phyloP scores from a whole-genome alignment of 108 stramenopile genomes.

The Nannochloropsis granulata region DNA sequence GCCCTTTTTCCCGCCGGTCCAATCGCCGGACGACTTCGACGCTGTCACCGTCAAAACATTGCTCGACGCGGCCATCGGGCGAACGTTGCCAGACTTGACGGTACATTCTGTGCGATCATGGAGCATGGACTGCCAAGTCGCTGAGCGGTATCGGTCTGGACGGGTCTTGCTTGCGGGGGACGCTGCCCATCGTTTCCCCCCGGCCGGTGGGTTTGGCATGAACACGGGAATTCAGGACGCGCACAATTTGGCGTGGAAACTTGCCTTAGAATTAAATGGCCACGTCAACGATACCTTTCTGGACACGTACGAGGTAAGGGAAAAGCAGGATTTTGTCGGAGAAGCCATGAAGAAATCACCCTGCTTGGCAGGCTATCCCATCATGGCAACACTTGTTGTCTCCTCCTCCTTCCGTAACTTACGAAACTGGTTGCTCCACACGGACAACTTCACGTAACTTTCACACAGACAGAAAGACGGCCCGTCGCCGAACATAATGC shows the following conservation, averaged over 20 bases:
- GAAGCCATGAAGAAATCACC: no score
- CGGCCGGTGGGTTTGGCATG: slow-evolving; percentile 86
- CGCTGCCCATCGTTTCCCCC: slow-evolving; percentile 86
- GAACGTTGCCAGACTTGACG: not conserved
- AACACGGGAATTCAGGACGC: slow-evolving; percentile 85
- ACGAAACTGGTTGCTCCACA: no score
- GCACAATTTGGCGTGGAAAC: slow-evolving; percentile 71
- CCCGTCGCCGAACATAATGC: slow-evolving; percentile 64
- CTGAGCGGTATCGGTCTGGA: slow-evolving; percentile 40
- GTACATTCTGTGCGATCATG: slow-evolving; percentile 63
- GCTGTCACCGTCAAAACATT: not conserved
- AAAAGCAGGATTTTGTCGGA: not conserved
- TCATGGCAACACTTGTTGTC: no score
- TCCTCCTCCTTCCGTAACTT: no score
- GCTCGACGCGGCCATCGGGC: not conserved
- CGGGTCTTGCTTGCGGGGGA: slow-evolving; percentile 62
- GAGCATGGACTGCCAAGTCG: slow-evolving; percentile 63
- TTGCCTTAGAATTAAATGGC: slow-evolving; percentile 34
- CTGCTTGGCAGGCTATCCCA: no score
- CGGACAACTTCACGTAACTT: no score
- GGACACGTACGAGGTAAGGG: slow-evolving; percentile 38
- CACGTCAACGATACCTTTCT: slow-evolving; percentile 18
- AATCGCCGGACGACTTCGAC: slow-evolving; percentile 19
- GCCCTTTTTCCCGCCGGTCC: slow-evolving; percentile 81
- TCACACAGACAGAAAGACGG: slow-evolving; percentile 42